A percentile compares a stretch with the other conserved stretches of the same genome.
Evolutionary conservation across 768 basidiomycete genomes (phyloP).

Genomic region (Infundibulicybe gibba): DNA sequence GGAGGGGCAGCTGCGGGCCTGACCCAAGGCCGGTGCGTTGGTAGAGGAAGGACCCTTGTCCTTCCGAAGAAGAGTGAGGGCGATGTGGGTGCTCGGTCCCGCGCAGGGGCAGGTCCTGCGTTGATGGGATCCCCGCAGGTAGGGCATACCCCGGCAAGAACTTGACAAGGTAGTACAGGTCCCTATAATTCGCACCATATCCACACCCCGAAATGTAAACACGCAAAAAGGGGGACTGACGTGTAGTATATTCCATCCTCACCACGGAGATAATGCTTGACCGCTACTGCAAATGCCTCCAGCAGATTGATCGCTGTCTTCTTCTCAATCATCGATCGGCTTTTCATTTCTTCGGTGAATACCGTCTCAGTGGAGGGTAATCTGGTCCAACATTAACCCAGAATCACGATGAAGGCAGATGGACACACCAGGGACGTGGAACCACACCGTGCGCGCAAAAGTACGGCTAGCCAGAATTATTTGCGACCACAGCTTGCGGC

Average conservation of each 20-base stretch:
- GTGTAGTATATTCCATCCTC: constrained; percentile 41
- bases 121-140: constrained; percentile 45
- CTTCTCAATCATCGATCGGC: constrained; percentile 57
- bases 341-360: constrained; percentile 27
- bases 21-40: constrained; percentile 13
- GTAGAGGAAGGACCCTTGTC: constrained; percentile 16
- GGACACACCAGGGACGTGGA: constrained; percentile 57
- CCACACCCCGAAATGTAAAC: constrained; percentile 13
- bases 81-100: background rate
- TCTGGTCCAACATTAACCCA: constrained; percentile 11
- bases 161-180: constrained; percentile 68
- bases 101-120: constrained; percentile 18
- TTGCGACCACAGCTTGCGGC: constrained; percentile 63
- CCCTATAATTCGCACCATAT: constrained; percentile 22
- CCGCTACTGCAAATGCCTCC: constrained; percentile 60
- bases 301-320: constrained; percentile 66
- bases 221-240: constrained; percentile 19
- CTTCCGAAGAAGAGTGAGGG: background rate
- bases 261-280: constrained; percentile 72
- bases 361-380: constrained; percentile 13
- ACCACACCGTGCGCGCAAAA: constrained; percentile 62
- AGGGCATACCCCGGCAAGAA: constrained; percentile 66
- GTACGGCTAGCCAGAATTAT: constrained; percentile 57
- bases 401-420: background rate
- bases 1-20: constrained; percentile 16